phyloP scores from a whole-genome alignment of 2,329 filamentous ascomycete species.

The Rutstroemia sp. region DNA sequence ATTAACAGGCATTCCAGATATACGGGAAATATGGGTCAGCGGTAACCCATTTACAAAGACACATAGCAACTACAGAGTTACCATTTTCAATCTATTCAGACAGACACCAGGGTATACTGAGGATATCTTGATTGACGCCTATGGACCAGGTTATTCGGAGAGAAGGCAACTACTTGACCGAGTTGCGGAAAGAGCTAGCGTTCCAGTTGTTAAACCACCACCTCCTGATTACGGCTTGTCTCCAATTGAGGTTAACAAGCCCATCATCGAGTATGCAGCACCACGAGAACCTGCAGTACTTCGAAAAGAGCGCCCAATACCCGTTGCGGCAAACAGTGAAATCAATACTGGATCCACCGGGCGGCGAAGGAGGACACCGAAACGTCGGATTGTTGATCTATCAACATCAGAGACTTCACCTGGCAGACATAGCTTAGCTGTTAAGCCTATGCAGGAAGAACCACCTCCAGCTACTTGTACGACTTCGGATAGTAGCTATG shows the following conservation, averaged over 20 bases:
- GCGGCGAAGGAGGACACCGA: constrained; percentile 52
- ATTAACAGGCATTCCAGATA: constrained; percentile 82
- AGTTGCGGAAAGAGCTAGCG: constrained; percentile 64
- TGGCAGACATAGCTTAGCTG: constrained; percentile 14
- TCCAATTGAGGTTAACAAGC: constrained; percentile 60
- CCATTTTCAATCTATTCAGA: constrained; percentile 94
- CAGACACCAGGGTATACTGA: constrained; percentile 82
- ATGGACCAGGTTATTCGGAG: constrained; percentile 77
- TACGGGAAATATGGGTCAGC: constrained; percentile 86
- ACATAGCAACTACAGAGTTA: constrained; percentile 76
- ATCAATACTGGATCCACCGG: constrained; percentile 47
- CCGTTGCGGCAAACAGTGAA: constrained; percentile 49
- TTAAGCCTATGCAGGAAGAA: constrained; percentile 22
- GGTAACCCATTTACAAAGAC: constrained; percentile 89
- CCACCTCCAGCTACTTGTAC: constrained; percentile 8
- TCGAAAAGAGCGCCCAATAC: constrained; percentile 49
- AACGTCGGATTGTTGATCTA: constrained; percentile 58
- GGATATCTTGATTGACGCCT: constrained; percentile 82
- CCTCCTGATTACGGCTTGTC: constrained; percentile 51
- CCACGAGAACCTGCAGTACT: constrained; percentile 43
- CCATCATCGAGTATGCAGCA: constrained; percentile 48
- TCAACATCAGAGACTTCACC: constrained; percentile 38
- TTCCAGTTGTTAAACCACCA: constrained; percentile 69
- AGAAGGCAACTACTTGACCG: constrained; percentile 78
- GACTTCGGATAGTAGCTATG: constrained; percentile 24